Conservation (phyloP, 169 alveolate genomes). For the Plasmodium yoelii region DNA sequence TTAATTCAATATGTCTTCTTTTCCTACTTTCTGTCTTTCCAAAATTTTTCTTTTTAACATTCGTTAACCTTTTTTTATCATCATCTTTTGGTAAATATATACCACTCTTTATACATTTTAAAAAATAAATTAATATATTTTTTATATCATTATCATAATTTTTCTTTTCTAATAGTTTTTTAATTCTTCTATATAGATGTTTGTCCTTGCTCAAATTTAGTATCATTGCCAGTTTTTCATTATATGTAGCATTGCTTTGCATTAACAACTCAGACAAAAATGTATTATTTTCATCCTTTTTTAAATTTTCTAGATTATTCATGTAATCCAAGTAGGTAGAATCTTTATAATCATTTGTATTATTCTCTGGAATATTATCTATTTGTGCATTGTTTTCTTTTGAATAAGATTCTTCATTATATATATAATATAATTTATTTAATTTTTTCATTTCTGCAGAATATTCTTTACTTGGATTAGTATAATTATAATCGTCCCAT, state of each 20-base stretch:
- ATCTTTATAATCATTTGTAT: background rate
- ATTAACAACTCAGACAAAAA: background rate
- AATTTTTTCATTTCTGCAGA: background rate
- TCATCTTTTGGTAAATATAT: background rate
- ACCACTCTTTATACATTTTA: background rate
- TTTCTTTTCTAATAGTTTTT: slow-evolving; percentile 22
- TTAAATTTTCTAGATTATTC: background rate
- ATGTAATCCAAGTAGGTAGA: background rate
- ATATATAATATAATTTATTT: background rate
- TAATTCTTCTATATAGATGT: background rate
- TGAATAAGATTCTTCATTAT: slow-evolving; percentile 4
- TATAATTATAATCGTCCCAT: background rate
- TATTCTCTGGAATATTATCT: background rate
- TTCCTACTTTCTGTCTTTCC: slow-evolving; percentile 9
- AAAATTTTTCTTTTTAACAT: slow-evolving; percentile 9
- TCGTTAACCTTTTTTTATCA: background rate
- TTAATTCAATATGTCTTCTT: slow-evolving; percentile 2
- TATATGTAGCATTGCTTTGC: background rate
- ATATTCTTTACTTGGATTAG: background rate
- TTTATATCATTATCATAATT: slow-evolving; percentile 34
- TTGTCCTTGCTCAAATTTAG: background rate
- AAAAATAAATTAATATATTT: slow-evolving; percentile 14
- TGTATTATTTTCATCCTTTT: background rate
- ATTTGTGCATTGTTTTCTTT: background rate
- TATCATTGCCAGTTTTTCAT: background rate